phyloP scores from a whole-genome alignment of 2,329 filamentous ascomycete genomes.

The Plectosphaerella cucumerina region DNA sequence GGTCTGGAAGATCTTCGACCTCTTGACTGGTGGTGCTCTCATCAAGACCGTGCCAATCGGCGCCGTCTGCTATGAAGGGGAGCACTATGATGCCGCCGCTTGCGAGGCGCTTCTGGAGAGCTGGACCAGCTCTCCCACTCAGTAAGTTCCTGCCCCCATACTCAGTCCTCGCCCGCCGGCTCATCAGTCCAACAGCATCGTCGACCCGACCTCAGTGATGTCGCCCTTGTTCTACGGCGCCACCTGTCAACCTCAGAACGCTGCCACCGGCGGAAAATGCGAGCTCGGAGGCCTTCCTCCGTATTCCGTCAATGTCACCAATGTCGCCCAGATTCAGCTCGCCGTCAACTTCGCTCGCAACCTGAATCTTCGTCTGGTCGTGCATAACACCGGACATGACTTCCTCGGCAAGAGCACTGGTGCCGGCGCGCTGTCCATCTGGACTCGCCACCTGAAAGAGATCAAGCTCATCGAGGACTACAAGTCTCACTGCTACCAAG shows the following conservation, averaged over 20 bases:
- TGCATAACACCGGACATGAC: constrained; percentile 51
- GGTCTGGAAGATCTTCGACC: constrained; percentile 29
- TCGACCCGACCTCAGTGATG: constrained; percentile 35
- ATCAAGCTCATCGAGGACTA: constrained; percentile 17
- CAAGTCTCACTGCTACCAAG: constrained; percentile 25
- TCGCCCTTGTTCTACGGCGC: constrained; percentile 33
- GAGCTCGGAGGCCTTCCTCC: constrained; percentile 35
- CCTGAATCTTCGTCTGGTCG: constrained; percentile 43
- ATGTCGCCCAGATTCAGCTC: constrained; percentile 39
- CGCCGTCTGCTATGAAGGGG: constrained; percentile 23
- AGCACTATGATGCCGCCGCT: constrained; percentile 19
- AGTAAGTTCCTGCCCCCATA: constrained; percentile 11
- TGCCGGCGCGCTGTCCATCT: constrained; percentile 40
- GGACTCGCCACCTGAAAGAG: constrained; percentile 42
- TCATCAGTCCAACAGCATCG: constrained; percentile 17
- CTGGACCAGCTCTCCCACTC: constrained; percentile 19
- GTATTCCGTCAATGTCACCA: constrained; percentile 36
- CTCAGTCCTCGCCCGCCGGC: no score
- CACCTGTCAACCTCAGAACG: constrained; percentile 28
- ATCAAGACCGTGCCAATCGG: constrained; percentile 26
- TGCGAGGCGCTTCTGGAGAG: constrained; percentile 20
- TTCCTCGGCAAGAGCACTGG: constrained; percentile 50
- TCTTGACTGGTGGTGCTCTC: constrained; percentile 25
- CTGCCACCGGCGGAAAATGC: constrained; percentile 23
- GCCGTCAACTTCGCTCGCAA: constrained; percentile 41